These are phyloP conservation scores for Acorus calamus DNA, from an alignment of 106 monocot species.

Conservation along the genomic window DNA sequence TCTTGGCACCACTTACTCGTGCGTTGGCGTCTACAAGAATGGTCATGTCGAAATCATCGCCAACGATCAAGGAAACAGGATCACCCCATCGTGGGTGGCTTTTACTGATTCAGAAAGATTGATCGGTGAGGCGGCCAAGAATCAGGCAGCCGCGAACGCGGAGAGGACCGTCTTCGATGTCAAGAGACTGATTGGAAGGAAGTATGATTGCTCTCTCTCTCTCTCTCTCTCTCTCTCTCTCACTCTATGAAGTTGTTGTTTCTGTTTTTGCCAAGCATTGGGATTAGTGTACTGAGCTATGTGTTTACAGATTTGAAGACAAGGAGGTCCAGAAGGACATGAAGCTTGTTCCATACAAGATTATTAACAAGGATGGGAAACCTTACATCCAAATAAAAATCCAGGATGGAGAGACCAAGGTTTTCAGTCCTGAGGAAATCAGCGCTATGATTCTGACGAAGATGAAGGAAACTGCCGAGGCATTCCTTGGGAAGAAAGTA, in stretches of 20 bases:
- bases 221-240: neutral
- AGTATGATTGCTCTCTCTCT: slow-evolving; percentile 18
- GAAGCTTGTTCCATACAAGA: slow-evolving; percentile 59
- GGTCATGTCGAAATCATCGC: slow-evolving; percentile 72
- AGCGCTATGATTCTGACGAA: slow-evolving; percentile 59
- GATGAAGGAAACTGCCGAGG: slow-evolving; percentile 69
- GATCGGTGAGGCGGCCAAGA: slow-evolving; percentile 71
- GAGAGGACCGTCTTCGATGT: slow-evolving; percentile 61
- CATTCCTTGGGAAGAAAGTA: slow-evolving; percentile 57
- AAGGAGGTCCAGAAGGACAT: slow-evolving; percentile 63
- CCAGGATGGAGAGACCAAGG: slow-evolving; percentile 60
- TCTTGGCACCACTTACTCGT: slow-evolving; percentile 61
- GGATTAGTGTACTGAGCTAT: neutral
- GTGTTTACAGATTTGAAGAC: slow-evolving; percentile 38
- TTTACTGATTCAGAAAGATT: slow-evolving; percentile 35
- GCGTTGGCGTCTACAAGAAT: slow-evolving; percentile 68
- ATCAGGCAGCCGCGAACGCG: slow-evolving; percentile 48
- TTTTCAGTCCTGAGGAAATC: slow-evolving; percentile 62
- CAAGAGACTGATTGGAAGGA: slow-evolving; percentile 63
- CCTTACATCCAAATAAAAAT: slow-evolving; percentile 66
- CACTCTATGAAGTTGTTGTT: neutral
- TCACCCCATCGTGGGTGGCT: slow-evolving; percentile 29
- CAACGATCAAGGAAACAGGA: slow-evolving; percentile 69
- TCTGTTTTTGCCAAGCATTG: neutral
- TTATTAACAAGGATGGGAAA: slow-evolving; percentile 69